These are phyloP conservation scores for Cystobasidiaceae sp. DNA, from an alignment of 1,284 basidiomycete species.

Conservation along the genomic window DNA sequence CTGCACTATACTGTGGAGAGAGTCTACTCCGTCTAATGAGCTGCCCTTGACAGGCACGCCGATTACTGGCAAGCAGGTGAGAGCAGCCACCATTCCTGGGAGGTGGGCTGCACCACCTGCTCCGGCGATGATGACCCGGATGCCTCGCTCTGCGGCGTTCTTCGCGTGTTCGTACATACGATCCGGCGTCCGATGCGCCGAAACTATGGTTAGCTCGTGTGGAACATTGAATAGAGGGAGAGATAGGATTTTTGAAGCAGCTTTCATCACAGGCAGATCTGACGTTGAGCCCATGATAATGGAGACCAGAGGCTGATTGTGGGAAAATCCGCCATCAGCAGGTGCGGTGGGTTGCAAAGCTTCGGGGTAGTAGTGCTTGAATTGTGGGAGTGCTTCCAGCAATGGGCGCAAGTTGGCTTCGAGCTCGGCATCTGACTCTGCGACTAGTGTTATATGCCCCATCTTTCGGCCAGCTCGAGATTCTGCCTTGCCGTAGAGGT, in stretches of 20 bases:
- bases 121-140: constrained; percentile 80
- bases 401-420: constrained; percentile 64
- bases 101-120: constrained; percentile 96
- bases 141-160: constrained; percentile 67
- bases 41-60: constrained; percentile 97
- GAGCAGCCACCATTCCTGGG: constrained; percentile 94
- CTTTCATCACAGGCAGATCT: constrained; percentile 89
- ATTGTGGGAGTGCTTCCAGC: constrained; percentile 49
- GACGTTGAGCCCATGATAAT: constrained; percentile 99
- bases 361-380: constrained; percentile 51
- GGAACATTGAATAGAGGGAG: constrained; percentile 69
- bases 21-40: constrained; percentile 90
- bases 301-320: constrained; percentile 73
- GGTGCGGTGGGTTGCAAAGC: constrained; percentile 53
- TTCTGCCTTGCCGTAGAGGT: constrained; percentile 90
- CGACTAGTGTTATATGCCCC: constrained; percentile 93
- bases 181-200: constrained; percentile 90
- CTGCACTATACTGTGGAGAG: constrained; percentile 93
- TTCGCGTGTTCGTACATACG: constrained; percentile 78
- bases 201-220: constrained; percentile 92
- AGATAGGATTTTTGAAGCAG: constrained; percentile 72
- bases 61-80: constrained; percentile 88
- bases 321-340: constrained; percentile 50
- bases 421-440: constrained; percentile 71
- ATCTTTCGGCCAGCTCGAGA: constrained; percentile 90